Evolutionary conservation across 2,329 filamentous ascomycete species (phyloP), one percentile per base, ranked within the genome.

Genomic region (Lachnellula arida): DNA sequence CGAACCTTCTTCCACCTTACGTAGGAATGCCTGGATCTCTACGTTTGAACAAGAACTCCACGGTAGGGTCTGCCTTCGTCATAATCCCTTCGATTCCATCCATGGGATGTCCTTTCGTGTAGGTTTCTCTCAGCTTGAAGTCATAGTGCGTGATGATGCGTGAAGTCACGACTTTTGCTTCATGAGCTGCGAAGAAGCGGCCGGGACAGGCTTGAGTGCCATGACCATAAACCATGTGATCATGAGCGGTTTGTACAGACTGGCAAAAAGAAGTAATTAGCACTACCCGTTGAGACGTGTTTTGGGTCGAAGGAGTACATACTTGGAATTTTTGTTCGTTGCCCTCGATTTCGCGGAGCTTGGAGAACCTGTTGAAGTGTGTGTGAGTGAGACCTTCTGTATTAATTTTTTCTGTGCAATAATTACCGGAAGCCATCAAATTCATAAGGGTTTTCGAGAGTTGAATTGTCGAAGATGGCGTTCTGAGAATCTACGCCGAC

Each of bases 151-250:
- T 22, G 5, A 47, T 8, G 9, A 47, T 47, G 7, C 23, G n/a
- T 6, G 46, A 23, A 12, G 62, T 32, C n/a, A 59, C 12, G 14
- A 63, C 22, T 60, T 66, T 62, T 5, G 63, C 56, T 42, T 59
- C 49, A n/a, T 59, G 54, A 2, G 48, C 53, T 8, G 62, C 64
- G 56, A 65, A 63, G 50, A 63, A 66, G 7, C 63, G 47, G 3
- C 64, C 64, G 11, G 64, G 64, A 22, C 64, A 66, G 3, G 64
- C 64, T 32, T 65, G 60, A 22, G 51, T 58, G 14, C 64, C 64
- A 28, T 63, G 52, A n/a, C 64, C 64, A 35, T 61, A 66, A n/a
- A 17, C 49, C 5, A 42, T n/a, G 15, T 17, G 25, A 25, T 51
- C 49, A 4, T 9, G 12, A 6, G 11, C 44, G 5, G 44, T 28